Evolutionary conservation across 495 filamentous ascomycete species (phyloP).

Genomic region (Penicillium robsamsonii): DNA sequence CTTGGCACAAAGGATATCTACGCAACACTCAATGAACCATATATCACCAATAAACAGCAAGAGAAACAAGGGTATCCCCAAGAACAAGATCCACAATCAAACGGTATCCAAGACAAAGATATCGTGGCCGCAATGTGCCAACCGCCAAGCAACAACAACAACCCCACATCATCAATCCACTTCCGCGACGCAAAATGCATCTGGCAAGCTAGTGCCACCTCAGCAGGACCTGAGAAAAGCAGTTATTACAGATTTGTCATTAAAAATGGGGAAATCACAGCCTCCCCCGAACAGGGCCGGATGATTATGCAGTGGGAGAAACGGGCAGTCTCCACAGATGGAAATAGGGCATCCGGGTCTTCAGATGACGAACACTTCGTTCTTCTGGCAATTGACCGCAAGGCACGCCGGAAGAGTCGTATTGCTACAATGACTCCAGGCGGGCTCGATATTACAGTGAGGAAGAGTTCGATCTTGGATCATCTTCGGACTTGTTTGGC

Average conservation of each 20-base stretch:
- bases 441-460: slow-evolving; percentile 24
- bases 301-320: slow-evolving; percentile 33
- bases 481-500: slow-evolving; percentile 20
- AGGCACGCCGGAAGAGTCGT: slow-evolving; percentile 23
- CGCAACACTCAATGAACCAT: slow-evolving; percentile 31
- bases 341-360: not conserved
- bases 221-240: slow-evolving; percentile 8
- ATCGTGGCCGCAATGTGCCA: slow-evolving; percentile 25
- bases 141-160: not conserved
- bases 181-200: slow-evolving; percentile 21
- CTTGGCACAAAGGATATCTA: slow-evolving; percentile 35
- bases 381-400: slow-evolving; percentile 27
- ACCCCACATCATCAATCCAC: slow-evolving; percentile 12
- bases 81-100: slow-evolving; percentile 12
- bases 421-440: slow-evolving; percentile 27
- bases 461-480: slow-evolving; percentile 27
- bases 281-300: slow-evolving; percentile 5
- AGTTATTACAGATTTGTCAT: slow-evolving; percentile 25
- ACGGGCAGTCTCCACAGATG: slow-evolving; percentile 1
- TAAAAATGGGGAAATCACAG: slow-evolving; percentile 6
- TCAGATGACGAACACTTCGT: slow-evolving; percentile 20
- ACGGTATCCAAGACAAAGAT: slow-evolving; percentile 15
- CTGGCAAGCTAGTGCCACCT: slow-evolving; percentile 18
- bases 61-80: not conserved
- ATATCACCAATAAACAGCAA: slow-evolving; percentile 8